Percentiles rank a stretch among this genome's conserved stretches.
Conservation (phyloP, 1,284 basidiomycete species). For the Inonotus hispidus region DNA sequence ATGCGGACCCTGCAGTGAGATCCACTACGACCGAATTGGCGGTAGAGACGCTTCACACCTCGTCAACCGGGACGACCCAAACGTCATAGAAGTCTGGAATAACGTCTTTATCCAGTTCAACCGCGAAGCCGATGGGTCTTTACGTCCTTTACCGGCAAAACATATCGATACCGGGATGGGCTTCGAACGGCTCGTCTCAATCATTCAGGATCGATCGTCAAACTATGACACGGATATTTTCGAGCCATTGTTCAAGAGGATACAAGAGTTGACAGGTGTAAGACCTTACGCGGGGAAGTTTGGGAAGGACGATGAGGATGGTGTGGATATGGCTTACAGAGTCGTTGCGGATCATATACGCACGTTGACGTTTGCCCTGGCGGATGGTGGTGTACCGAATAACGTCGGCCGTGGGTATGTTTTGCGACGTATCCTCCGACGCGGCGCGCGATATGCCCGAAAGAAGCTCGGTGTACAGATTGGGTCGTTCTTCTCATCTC, state of each 20-base stretch:
- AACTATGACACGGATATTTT: slow-evolving; percentile 99
- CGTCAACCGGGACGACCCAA: slow-evolving; percentile 93
- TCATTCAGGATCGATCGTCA: slow-evolving; percentile 85
- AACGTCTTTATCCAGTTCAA: slow-evolving; percentile 99
- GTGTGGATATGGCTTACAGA: slow-evolving; percentile 96
- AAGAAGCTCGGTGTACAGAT: slow-evolving; percentile 95
- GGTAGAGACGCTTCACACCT: slow-evolving; percentile 87
- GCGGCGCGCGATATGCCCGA: slow-evolving; percentile 91
- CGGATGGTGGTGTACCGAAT: slow-evolving; percentile 94
- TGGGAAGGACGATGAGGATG: slow-evolving; percentile 89
- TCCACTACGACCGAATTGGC: slow-evolving; percentile 96
- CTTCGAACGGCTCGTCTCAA: slow-evolving; percentile 95
- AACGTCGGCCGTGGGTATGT: slow-evolving; percentile 97
- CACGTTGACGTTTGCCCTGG: slow-evolving; percentile 92
- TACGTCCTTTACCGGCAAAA: slow-evolving; percentile 82
- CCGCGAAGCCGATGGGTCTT: slow-evolving; percentile 82
- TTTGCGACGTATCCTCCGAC: slow-evolving; percentile 83
- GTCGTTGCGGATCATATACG: slow-evolving; percentile 97
- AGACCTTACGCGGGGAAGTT: slow-evolving; percentile 87
- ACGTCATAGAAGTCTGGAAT: slow-evolving; percentile 99
- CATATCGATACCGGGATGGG: slow-evolving; percentile 99
- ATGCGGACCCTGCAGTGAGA: slow-evolving; percentile 96
- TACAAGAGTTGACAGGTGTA: slow-evolving; percentile 87
- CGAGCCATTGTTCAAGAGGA: slow-evolving; percentile 81
- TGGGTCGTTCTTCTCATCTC: slow-evolving; percentile 91